phyloP scores from a whole-genome alignment of 805 yeast genomes.

The Teunomyces lycoperdinae region DNA sequence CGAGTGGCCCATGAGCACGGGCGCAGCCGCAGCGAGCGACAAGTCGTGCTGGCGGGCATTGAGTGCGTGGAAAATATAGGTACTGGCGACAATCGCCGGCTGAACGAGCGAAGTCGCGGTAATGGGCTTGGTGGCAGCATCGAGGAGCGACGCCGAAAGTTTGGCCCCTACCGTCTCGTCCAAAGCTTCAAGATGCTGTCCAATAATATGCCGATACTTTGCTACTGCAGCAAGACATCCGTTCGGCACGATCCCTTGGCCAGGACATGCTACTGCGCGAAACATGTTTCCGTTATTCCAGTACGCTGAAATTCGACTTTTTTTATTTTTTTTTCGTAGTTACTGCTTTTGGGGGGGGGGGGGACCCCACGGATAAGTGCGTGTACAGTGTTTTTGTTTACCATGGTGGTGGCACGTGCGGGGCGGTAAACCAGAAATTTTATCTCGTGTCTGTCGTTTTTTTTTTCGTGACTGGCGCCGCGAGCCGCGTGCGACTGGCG shows the following conservation, averaged over 20 bases:
- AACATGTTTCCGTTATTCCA: neutral
- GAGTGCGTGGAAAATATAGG: constrained; percentile 28
- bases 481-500: neutral
- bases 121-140: constrained; percentile 12
- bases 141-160: constrained; percentile 15
- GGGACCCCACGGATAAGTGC: neutral
- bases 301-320: too few relatives aligned
- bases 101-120: constrained; percentile 45
- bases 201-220: constrained; percentile 9
- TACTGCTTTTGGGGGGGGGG: too few relatives aligned
- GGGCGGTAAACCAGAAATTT: too few relatives aligned
- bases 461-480: too few relatives aligned
- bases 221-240: constrained; percentile 21
- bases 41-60: constrained; percentile 4
- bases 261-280: constrained; percentile 33
- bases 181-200: constrained; percentile 13
- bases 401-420: neutral
- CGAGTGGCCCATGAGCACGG: constrained; percentile 45
- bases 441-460: too few relatives aligned
- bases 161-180: constrained; percentile 23
- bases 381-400: neutral
- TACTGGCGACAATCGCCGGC: constrained; percentile 49
- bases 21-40: constrained; percentile 6
- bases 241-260: constrained; percentile 28
- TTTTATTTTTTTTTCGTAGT: neutral